Conservation (phyloP, 2,329 filamentous ascomycete genomes). For the Trichoderma endophyticum region DNA sequence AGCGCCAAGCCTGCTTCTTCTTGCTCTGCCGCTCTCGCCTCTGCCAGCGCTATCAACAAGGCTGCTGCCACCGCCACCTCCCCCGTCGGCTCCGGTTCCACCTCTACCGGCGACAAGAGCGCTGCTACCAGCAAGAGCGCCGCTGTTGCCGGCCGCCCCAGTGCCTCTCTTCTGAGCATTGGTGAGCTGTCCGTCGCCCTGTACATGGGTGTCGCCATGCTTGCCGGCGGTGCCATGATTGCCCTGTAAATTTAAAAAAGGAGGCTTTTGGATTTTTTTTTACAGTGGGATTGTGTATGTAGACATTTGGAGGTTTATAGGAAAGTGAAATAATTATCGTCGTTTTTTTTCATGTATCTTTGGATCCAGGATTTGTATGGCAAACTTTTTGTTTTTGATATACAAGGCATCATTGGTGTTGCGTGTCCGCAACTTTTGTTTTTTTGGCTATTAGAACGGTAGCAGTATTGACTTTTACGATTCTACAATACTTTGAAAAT, state of each 20-base stretch:
- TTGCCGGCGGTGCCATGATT: constrained; percentile 52
- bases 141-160: constrained; percentile 35
- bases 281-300: constrained; percentile 3
- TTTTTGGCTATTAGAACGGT: constrained; percentile 10
- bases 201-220: constrained; percentile 52
- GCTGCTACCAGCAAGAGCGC: constrained; percentile 34
- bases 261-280: background rate
- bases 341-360: background rate
- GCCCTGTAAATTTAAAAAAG: constrained; percentile 41
- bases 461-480: constrained; percentile 18
- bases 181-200: constrained; percentile 48
- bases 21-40: constrained; percentile 58
- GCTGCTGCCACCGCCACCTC: constrained; percentile 46
- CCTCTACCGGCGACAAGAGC: constrained; percentile 27
- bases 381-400: background rate
- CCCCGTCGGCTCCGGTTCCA: constrained; percentile 26
- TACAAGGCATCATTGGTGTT: constrained; percentile 15
- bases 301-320: constrained; percentile 4
- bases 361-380: constrained; percentile 10
- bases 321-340: constrained; percentile 14
- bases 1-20: constrained; percentile 43
- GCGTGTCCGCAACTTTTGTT: background rate
- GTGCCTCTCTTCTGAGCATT: constrained; percentile 41
- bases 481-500: background rate
- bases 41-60: constrained; percentile 58